Evolutionary conservation across 2,329 filamentous ascomycete genomes (phyloP).

Genomic region (Trichoderma sp.): DNA sequence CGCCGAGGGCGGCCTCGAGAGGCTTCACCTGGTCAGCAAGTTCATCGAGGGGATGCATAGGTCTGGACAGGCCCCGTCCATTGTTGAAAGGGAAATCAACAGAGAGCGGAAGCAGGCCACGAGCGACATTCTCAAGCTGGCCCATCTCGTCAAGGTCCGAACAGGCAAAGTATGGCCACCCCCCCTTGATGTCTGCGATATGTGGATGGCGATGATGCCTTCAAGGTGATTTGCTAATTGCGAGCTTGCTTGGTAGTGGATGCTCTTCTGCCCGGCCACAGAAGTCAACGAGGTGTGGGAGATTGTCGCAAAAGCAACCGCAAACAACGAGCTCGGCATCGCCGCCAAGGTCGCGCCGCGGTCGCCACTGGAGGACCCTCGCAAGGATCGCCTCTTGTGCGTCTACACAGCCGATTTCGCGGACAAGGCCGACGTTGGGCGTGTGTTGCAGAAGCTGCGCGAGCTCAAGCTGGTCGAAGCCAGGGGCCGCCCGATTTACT

Average conservation of each 20-base stretch:
- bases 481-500: slow-evolving; percentile 63
- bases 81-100: slow-evolving; percentile 52
- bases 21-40: slow-evolving; percentile 49
- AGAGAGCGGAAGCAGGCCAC: slow-evolving; percentile 53
- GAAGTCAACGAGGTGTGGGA: slow-evolving; percentile 67
- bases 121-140: slow-evolving; percentile 61
- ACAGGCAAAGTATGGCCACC: slow-evolving; percentile 63
- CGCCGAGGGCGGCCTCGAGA: slow-evolving; percentile 54
- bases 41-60: slow-evolving; percentile 54
- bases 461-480: slow-evolving; percentile 61
- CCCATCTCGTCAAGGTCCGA: slow-evolving; percentile 59
- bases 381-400: slow-evolving; percentile 64
- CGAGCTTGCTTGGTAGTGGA: slow-evolving; percentile 60
- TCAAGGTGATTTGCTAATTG: background rate
- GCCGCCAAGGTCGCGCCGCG: slow-evolving; percentile 71
- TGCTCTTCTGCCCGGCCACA: slow-evolving; percentile 63
- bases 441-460: slow-evolving; percentile 65
- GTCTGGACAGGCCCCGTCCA: slow-evolving; percentile 40
- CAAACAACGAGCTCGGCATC: slow-evolving; percentile 69
- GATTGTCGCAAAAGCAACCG: slow-evolving; percentile 66
- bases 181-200: background rate
- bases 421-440: slow-evolving; percentile 67
- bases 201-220: background rate
- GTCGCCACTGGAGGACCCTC: slow-evolving; percentile 44
- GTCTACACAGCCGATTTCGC: slow-evolving; percentile 77